Conservation (phyloP, 2,329 filamentous ascomycete genomes). For the Claviceps sp. region DNA sequence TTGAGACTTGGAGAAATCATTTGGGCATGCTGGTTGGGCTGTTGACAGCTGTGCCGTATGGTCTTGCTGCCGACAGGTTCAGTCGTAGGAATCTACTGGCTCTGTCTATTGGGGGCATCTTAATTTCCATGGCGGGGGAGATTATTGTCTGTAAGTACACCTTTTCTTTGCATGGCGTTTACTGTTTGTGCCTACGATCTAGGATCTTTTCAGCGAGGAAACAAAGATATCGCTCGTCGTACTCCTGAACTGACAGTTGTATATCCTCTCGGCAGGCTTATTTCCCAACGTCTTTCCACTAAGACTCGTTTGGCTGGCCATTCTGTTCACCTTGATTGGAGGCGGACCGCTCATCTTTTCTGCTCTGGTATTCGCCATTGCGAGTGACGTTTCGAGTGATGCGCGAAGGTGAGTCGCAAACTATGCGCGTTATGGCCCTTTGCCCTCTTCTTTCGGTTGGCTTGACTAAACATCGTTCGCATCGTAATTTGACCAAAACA, state of each 20-base stretch:
- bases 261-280: neutral
- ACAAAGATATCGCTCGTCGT: neutral
- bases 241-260: neutral
- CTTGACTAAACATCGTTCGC: too few relatives aligned
- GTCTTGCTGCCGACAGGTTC: slow-evolving; percentile 4
- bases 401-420: neutral
- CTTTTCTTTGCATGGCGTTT: neutral
- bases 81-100: slow-evolving; percentile 4
- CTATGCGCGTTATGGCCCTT: too few relatives aligned
- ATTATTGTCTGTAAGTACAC: slow-evolving; percentile 2
- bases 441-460: too few relatives aligned
- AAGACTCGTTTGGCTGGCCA: slow-evolving; percentile 1
- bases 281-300: slow-evolving; percentile 1
- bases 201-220: neutral
- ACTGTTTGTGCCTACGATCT: neutral
- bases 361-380: slow-evolving; percentile 2
- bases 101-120: neutral
- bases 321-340: slow-evolving; percentile 1
- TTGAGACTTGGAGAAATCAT: neutral
- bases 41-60: slow-evolving; percentile 3
- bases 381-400: slow-evolving; percentile 2
- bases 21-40: neutral
- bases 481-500: neutral
- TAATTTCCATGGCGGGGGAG: slow-evolving; percentile 3
- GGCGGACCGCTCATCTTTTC: slow-evolving; percentile 3